A percentile compares a stretch with the other conserved stretches of the same genome.
Evolutionary conservation across 2,329 filamentous ascomycete species (phyloP).

Genomic region (Passalora sequoiae): DNA sequence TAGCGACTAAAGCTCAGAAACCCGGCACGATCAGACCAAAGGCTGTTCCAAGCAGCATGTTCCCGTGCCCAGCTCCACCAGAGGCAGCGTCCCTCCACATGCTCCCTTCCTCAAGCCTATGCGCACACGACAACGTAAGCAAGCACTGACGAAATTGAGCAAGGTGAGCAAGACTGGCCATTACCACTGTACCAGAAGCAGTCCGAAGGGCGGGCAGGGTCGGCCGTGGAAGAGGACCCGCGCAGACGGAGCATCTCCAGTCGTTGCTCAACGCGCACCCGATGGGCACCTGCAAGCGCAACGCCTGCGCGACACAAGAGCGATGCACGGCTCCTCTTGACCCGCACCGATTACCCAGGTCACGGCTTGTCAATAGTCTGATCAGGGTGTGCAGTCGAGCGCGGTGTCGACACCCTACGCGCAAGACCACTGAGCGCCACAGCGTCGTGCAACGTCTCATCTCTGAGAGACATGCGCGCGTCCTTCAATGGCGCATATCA

Average conservation of each 20-base stretch:
- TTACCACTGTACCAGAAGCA: conserved; percentile 1
- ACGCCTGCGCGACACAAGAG: conserved; percentile 1
- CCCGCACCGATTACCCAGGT: neutral
- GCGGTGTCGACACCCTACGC: too few species aligned
- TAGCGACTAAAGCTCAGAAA: conserved; percentile 1
- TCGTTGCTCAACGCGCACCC: conserved; percentile 3
- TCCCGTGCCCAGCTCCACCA: neutral
- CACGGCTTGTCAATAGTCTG: conserved; percentile 4
- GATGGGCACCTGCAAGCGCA: conserved; percentile 1
- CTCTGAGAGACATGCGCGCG: neutral
- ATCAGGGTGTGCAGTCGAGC: too few species aligned
- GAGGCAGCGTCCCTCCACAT: neutral
- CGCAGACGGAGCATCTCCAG: conserved; percentile 5
- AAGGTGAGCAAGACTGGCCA: neutral
- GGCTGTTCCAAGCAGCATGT: conserved; percentile 6
- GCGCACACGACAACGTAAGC: conserved; percentile 1
- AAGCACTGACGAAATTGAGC: neutral
- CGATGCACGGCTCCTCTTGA: neutral
- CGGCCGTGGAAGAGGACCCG: neutral
- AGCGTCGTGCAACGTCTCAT: conserved; percentile 9
- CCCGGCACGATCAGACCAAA: conserved; percentile 16
- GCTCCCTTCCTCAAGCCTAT: neutral
- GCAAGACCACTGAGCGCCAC: conserved; percentile 11
- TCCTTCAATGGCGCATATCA: too few species aligned
- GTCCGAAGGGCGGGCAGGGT: neutral